Base-by-base conservation (phyloP, 768 basidiomycete genomes). In the Baorangia bicolor region DNA sequence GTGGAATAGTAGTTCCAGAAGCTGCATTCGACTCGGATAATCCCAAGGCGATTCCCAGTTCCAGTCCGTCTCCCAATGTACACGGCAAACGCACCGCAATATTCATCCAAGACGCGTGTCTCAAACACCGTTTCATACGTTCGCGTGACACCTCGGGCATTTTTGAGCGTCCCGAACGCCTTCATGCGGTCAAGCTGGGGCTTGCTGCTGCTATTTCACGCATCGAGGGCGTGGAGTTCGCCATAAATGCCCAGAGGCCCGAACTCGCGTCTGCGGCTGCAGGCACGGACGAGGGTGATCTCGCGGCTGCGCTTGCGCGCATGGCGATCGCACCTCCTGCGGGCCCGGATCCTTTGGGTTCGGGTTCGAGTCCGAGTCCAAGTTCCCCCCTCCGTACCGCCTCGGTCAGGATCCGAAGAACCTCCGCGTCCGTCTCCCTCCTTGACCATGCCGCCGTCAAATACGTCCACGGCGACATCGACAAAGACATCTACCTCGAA, bases 141-240 rank as follows among this genome's bases (percentile, higher is more conserved):
- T 84, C 86, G 16, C 78, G 81, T 47, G 87, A 92, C 63, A 76
- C 77, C 0, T 91, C 90, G 2, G 76, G 78, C 42, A 86, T 97
- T 50, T 84, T 95, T n/a, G 96, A 98, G 68, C 81, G 92, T 11
- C 95, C 95, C 0, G 91, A 97, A 68, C 84, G 96, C 23, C 75
- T 98, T 27, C 82, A 87, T 46, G 94, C 94, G 0, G 84, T 98
- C 47, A 84, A 86, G 60, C 65, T 90, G 5, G 96, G 95, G 2
- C 77, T 97, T 9, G 81, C 93, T 3, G 88, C 89, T 8, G 91
- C 88, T 0, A 77, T 92, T 20, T 81, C 93, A 8, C 82, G 88
- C 46, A 73, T 94, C 5, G 88, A 91, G 61, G 77, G 76, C 9
- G 40, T 20, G 0, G 53, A 50, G 9, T 27, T 45, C 4, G 47